Base-by-base conservation (phyloP, 208 protist species). In the Sergeia podlipaevii region DNA sequence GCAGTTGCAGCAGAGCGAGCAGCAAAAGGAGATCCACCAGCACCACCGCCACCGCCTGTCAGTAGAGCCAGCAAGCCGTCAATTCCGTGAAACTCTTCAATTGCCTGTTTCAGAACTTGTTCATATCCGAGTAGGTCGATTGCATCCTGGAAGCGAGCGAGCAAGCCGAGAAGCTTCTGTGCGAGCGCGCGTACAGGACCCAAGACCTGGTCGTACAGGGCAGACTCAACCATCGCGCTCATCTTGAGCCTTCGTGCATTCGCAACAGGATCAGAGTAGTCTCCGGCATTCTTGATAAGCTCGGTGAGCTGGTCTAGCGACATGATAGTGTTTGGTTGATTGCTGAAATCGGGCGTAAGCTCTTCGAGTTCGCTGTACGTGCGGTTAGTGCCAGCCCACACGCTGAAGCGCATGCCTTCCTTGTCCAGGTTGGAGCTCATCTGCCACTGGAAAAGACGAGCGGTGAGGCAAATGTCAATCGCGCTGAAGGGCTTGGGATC, bases 401-500 rank as follows among this genome's bases (percentile, higher is more conserved):
- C 13, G 23, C 27, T 48, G 27, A 64, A 61, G n/a, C 63, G 54
- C 6, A 26, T 21, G 20, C 17, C 32, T 23, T 70, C 63, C 17
- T 10, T 13, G 11, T 54, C 44, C 17, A 39, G 21, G 32, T 70
- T 70, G 23, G 34, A 36, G 30, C 57, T 59, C 24, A 70, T 26
- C 32, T 70, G 59, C 7, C 10, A 68, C 33, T 68, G 59, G 15
- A 62, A 50, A 17, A 68, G 43, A 13, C 56, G 57, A 29, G 36
- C 34, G 3, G 51, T 36, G 23, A 56, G 15, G 51, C 63, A 70
- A 11, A 70, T 7, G 36, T 70, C 63, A 8, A 60, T 27, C 24
- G 41, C 29, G 13, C 59, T 69, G 46, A 53, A 70, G 7, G 51
- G 55, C 47, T 70, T 20, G n/a, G 59, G 56, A 6, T 68, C 59